phyloP scores from a whole-genome alignment of 176 grass and related monocot species.

The Lolium multiflorum region DNA sequence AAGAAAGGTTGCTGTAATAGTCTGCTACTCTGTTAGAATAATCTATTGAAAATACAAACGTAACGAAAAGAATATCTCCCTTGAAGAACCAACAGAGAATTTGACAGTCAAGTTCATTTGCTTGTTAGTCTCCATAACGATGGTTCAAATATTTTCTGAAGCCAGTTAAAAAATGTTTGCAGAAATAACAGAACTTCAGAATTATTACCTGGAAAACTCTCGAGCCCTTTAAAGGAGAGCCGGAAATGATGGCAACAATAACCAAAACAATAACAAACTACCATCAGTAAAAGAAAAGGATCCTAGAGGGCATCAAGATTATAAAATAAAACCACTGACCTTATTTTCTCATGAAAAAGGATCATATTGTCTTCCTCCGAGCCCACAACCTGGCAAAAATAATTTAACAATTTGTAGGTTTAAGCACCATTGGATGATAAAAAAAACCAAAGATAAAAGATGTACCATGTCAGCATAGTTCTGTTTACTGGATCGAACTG shows the following conservation, averaged over 20 bases:
- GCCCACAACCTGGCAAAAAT: conserved; percentile 78
- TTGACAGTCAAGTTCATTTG: conserved; percentile 26
- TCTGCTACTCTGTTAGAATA: conserved; percentile 29
- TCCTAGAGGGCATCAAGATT: conserved; percentile 24
- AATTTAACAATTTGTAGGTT: conserved; percentile 12
- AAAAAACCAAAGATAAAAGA: conserved; percentile 18
- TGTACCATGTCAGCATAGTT: conserved; percentile 81
- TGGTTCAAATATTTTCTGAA: conserved; percentile 23
- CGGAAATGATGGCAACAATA: conserved; percentile 38
- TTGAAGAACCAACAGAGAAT: background rate
- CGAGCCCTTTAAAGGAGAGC: conserved; percentile 60
- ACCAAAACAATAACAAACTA: conserved; percentile 37
- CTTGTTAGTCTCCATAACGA: conserved; percentile 20
- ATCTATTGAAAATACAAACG: background rate
- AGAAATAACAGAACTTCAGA: conserved; percentile 28
- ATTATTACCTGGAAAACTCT: conserved; percentile 82
- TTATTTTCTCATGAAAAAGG: conserved; percentile 94
- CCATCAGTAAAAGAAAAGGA: conserved; percentile 40
- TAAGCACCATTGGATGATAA: conserved; percentile 37
- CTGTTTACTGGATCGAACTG: conserved; percentile 62
- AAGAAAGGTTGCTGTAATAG: background rate
- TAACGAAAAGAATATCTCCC: conserved; percentile 18
- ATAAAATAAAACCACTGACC: conserved; percentile 46
- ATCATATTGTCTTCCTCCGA: conserved; percentile 90
- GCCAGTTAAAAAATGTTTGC: conserved; percentile 2